phyloP scores from a whole-genome alignment of 2,329 filamentous ascomycete species.

The Fusarium verticillioides region DNA sequence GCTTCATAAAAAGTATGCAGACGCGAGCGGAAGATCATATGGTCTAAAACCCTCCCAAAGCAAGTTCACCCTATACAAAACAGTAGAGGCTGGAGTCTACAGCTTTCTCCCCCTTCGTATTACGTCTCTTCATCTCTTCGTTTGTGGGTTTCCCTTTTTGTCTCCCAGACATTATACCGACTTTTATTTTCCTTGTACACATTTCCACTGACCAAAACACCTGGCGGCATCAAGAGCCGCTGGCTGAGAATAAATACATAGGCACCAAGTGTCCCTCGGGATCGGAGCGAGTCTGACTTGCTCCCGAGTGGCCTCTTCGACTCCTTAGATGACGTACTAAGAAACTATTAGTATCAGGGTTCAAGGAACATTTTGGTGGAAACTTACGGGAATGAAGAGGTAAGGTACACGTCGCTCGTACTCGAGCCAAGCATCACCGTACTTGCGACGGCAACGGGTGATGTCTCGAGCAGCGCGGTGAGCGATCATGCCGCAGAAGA shows the following conservation, averaged over 20 bases:
- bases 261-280: background rate
- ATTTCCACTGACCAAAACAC: background rate
- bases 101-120: constrained; percentile 2
- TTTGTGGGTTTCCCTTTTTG: constrained; percentile 3
- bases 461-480: constrained; percentile 84
- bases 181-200: background rate
- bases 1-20: background rate
- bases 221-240: background rate
- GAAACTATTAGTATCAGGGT: constrained; percentile 22
- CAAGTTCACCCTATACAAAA: background rate
- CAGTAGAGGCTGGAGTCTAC: background rate
- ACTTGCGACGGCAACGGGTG: constrained; percentile 79
- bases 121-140: constrained; percentile 29
- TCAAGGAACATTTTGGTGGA: background rate
- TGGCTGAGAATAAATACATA: constrained; percentile 12
- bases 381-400: constrained; percentile 77
- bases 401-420: constrained; percentile 84
- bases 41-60: background rate
- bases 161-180: background rate
- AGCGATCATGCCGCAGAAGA: constrained; percentile 84
- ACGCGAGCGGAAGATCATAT: constrained; percentile 21
- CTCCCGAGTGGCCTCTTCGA: background rate
- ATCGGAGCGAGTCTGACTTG: background rate
- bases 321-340: constrained; percentile 56
- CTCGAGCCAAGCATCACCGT: constrained; percentile 83